Conservation (phyloP, 139 green algal genomes). For the Chlorella sp. region DNA sequence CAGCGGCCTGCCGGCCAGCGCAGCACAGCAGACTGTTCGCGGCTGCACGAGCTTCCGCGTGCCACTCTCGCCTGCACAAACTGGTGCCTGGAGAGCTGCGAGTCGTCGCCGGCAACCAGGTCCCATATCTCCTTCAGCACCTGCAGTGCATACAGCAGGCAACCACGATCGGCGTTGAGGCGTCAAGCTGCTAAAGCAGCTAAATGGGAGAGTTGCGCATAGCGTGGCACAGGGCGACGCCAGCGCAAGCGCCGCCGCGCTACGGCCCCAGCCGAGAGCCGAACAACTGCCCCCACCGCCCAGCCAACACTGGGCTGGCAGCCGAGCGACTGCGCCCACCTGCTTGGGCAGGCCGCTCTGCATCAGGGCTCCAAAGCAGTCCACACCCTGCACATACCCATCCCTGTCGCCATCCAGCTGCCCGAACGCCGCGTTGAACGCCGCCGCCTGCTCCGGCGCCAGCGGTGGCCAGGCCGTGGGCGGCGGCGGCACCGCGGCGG, state of each 20-base stretch:
- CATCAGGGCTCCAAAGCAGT: constrained; percentile 84
- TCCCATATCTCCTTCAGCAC: constrained; percentile 70
- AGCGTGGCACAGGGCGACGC: no score
- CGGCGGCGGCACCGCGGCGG: neutral
- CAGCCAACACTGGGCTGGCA: no score
- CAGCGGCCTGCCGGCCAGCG: no score
- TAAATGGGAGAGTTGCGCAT: no score
- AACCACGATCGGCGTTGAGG: no score
- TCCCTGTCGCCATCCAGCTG: constrained; percentile 75
- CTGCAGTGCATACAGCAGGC: no score
- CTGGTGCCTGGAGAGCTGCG: constrained; percentile 61
- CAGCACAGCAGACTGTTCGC: constrained; percentile 75
- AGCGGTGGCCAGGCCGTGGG: constrained; percentile 51
- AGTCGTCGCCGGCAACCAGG: constrained; percentile 65
- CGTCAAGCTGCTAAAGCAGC: no score
- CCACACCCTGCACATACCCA: constrained; percentile 67
- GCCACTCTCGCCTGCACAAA: constrained; percentile 59
- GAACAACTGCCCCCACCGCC: no score
- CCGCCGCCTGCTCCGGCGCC: constrained; percentile 48
- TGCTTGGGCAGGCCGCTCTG: constrained; percentile 77
- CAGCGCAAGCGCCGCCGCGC: no score
- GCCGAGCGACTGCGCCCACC: no score
- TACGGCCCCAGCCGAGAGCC: no score
- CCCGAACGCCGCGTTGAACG: constrained; percentile 68
- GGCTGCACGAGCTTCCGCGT: constrained; percentile 23